Evolutionary conservation across 306 rosid genomes (phyloP).

Genomic region (Urtica urens): DNA sequence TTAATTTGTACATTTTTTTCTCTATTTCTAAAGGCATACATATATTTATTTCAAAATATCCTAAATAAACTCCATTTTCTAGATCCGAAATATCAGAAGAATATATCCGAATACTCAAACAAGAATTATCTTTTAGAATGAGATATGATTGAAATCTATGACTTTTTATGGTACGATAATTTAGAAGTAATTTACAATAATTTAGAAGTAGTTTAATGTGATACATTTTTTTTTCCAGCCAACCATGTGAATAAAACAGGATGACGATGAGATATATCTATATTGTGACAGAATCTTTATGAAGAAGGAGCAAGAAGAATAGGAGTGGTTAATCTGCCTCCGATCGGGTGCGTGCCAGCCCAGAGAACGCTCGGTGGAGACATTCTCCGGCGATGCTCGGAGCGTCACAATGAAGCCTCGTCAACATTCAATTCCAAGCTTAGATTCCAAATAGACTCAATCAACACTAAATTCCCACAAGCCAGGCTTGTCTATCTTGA

Average conservation of each 20-base stretch:
- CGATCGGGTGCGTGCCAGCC: slow-evolving; percentile 58
- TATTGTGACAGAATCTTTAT: slow-evolving; percentile 35
- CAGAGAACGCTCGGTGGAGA: slow-evolving; percentile 54
- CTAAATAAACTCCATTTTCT: too few relatives aligned
- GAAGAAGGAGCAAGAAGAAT: slow-evolving; percentile 56
- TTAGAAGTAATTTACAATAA: too few relatives aligned
- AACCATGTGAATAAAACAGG: background rate
- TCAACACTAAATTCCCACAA: slow-evolving; percentile 22
- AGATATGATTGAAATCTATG: too few relatives aligned
- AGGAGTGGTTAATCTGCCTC: slow-evolving; percentile 38
- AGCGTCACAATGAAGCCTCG: slow-evolving; percentile 39
- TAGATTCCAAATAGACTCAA: slow-evolving; percentile 17
- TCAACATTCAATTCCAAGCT: slow-evolving; percentile 53
- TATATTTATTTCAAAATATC: too few relatives aligned
- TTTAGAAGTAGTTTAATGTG: background rate
- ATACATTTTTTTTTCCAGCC: background rate
- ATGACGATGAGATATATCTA: too few relatives aligned
- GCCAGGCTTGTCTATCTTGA: slow-evolving; percentile 57
- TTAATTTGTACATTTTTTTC: too few relatives aligned
- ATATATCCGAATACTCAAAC: too few relatives aligned
- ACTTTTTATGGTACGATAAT: too few relatives aligned
- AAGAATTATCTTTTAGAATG: too few relatives aligned
- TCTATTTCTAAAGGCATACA: too few relatives aligned
- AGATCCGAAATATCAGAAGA: too few relatives aligned
- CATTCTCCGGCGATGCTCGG: slow-evolving; percentile 28